Base-by-base conservation (phyloP, 495 filamentous ascomycete species). In the Pseudoneurospora amorphoporcata region DNA sequence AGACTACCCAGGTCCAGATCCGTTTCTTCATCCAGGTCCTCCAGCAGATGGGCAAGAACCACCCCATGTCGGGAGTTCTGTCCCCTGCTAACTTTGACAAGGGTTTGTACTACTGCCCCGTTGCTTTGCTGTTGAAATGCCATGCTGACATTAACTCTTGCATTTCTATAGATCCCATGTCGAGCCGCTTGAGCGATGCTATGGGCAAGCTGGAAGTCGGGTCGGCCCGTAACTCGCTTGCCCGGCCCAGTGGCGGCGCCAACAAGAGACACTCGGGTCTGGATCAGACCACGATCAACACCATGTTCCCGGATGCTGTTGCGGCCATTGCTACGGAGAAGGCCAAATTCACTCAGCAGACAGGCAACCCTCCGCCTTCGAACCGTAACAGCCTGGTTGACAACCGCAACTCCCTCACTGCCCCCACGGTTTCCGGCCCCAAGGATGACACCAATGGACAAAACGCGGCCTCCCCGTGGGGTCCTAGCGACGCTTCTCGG, bases 1-100 rank as follows among this genome's bases (percentile, higher is more conserved):
- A 99, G 83, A 98, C 95, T 8, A 98, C 95, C 5, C 96, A 99
- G 82, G 95, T 99, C 70, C 95, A 99, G 83, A 97, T 98, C 74
- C 91, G 96, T 68, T 99, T 99, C 86, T 99, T 99, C 84, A 98
- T 98, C 76, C 94, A 97, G 82, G 95, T 98, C 40, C 83, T 99
- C 77, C 93, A 98, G 85, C 95, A 98, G 81, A 99, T 99, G 96
- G 92, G 94, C 40, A 96, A 97, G 84, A 93, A 89, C 75, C 95
- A 98, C 82, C 95, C 95, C 35, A 97, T 98, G 92, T 97, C 96
- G 53, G 94, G 94, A 68, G 90, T 99, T 39, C 85, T 99, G 42
- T 98, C 95, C 29, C 95, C 95, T 12, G 92, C 97, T 39, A 98
- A 94, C 77, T 97, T 98, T 83, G 95, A 99, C 80, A 98, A 98